Conservation (phyloP, 2,329 filamentous ascomycete species). For the Aspergillus sp. region DNA sequence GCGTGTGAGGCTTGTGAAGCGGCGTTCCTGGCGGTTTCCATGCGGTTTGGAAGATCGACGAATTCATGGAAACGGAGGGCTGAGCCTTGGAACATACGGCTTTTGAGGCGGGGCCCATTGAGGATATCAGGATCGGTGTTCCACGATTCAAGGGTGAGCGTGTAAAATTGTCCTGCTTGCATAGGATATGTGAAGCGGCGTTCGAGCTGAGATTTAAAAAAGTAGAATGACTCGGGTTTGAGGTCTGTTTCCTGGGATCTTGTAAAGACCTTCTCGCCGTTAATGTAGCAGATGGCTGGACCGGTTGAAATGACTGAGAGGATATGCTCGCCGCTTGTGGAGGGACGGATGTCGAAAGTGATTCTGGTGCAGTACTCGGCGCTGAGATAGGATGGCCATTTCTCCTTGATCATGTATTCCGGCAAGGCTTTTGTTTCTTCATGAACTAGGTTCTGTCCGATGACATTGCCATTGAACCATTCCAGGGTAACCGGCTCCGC, state of each 20-base stretch:
- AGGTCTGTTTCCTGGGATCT: conserved; percentile 3
- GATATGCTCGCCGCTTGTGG: not conserved
- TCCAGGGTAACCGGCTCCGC: not conserved
- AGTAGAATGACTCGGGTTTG: conserved; percentile 4
- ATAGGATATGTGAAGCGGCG: conserved; percentile 3
- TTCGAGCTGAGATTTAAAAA: conserved; percentile 1
- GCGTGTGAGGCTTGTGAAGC: not conserved
- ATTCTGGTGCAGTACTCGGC: conserved; percentile 1
- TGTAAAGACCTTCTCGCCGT: conserved; percentile 1
- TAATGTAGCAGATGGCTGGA: not conserved
- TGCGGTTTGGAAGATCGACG: not conserved
- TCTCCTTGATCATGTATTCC: conserved; percentile 7
- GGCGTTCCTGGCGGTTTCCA: not conserved
- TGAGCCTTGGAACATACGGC: conserved; percentile 4
- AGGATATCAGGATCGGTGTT: not conserved
- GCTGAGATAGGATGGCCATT: conserved; percentile 2
- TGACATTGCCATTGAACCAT: conserved; percentile 4
- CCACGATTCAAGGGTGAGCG: conserved; percentile 1
- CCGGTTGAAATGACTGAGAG: conserved; percentile 8
- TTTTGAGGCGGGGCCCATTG: not conserved
- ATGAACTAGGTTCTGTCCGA: not conserved
- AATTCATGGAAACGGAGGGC: conserved; percentile 2
- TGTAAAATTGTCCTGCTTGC: not conserved
- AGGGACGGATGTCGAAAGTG: not conserved
- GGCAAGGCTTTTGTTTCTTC: not conserved